These are phyloP conservation scores for Mucor circinelloides DNA, from an alignment of 371 early-diverging fungal species.

Conservation along the genomic window DNA sequence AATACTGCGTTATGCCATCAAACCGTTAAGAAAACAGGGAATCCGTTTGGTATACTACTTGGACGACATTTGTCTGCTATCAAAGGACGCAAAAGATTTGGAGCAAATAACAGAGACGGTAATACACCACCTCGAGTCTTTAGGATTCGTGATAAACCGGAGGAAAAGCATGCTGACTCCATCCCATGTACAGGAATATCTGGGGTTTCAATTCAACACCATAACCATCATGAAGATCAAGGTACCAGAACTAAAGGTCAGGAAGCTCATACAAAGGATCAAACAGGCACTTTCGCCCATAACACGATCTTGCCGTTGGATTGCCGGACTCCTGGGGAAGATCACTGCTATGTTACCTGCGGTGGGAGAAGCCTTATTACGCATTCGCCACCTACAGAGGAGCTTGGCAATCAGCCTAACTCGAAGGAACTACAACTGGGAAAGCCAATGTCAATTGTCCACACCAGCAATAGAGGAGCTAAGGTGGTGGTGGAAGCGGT, in stretches of 20 bases:
- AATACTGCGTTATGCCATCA: conserved; percentile 8
- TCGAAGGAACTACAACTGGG: conserved; percentile 1
- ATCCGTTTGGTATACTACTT: conserved; percentile 13
- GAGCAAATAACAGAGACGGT: neutral
- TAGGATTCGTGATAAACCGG: conserved; percentile 18
- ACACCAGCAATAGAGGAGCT: neutral
- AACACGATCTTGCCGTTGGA: conserved; percentile 3
- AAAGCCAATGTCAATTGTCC: conserved; percentile 1
- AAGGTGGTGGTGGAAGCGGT: conserved; percentile 10
- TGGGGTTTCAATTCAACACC: conserved; percentile 15
- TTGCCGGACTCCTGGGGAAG: conserved; percentile 15
- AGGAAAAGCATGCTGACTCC: conserved; percentile 14
- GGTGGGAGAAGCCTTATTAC: conserved; percentile 8
- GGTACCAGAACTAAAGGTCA: conserved; percentile 1
- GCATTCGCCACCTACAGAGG: neutral
- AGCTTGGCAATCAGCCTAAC: neutral
- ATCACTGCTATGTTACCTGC: conserved; percentile 13
- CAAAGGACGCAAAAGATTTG: neutral
- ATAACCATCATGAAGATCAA: conserved; percentile 11
- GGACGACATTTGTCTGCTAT: conserved; percentile 6
- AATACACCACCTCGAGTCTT: neutral
- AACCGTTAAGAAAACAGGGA: conserved; percentile 4
- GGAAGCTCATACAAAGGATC: conserved; percentile 2
- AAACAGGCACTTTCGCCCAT: neutral
- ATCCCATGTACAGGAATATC: conserved; percentile 9